These are phyloP conservation scores for Dovyalis caffra DNA, from an alignment of 345 rosid genomes.

Conservation along the genomic window DNA sequence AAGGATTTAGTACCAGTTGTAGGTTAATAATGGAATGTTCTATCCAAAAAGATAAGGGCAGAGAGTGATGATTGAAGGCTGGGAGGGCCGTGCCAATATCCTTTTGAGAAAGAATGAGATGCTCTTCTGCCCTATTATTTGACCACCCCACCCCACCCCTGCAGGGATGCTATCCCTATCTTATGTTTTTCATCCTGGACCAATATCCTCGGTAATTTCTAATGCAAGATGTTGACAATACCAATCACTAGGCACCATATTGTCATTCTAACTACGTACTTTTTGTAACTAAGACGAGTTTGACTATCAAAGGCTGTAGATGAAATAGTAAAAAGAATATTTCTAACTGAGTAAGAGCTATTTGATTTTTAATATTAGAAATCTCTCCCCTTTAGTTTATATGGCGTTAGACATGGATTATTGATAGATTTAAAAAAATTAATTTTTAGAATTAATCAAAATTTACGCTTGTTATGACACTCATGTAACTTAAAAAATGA, in stretches of 20 bases:
- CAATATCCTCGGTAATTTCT: conserved; percentile 19
- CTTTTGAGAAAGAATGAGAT: conserved; percentile 18
- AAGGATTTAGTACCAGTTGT: conserved; percentile 23
- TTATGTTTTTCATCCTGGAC: conserved; percentile 17
- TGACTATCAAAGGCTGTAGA: too few species aligned
- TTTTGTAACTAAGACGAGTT: too few species aligned
- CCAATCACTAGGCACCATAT: background rate
- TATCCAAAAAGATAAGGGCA: conserved; percentile 39
- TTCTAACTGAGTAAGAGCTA: too few species aligned
- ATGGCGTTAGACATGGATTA: too few species aligned
- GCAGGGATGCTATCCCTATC: conserved; percentile 25
- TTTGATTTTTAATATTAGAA: too few species aligned
- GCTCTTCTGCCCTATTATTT: conserved; percentile 19
- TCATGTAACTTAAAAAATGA: too few species aligned
- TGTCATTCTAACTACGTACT: background rate
- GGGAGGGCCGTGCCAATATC: conserved; percentile 28
- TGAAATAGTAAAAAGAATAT: too few species aligned
- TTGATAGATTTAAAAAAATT: too few species aligned
- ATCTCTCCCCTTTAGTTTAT: too few species aligned
- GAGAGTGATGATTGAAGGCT: background rate
- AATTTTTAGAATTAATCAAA: too few species aligned
- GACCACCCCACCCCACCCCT: conserved; percentile 12
- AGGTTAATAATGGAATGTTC: conserved; percentile 13
- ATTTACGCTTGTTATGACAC: too few species aligned
- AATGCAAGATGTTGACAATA: background rate